A percentile compares a stretch with the other conserved stretches of the same genome.
Conservation (phyloP, 345 rosid genomes). For the Laguncularia racemosa region DNA sequence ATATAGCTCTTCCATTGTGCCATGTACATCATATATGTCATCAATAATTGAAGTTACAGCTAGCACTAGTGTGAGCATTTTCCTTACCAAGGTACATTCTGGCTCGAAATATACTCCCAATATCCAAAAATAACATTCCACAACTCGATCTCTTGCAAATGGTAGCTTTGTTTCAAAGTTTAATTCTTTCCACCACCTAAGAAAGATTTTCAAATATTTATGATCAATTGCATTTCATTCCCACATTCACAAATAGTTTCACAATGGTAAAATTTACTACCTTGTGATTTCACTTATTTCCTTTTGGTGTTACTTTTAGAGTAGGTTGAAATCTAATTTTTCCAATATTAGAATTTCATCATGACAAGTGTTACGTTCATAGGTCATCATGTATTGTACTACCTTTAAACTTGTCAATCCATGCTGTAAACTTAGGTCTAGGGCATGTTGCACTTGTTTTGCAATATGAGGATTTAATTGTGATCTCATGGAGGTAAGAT, state of each 20-base stretch:
- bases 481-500: not conserved
- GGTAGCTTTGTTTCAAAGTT: not conserved
- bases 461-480: not conserved
- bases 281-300: constrained; percentile 1
- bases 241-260: no score
- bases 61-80: not conserved
- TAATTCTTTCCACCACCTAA: constrained; percentile 17
- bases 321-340: constrained; percentile 9
- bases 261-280: not conserved
- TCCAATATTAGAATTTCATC: constrained; percentile 4
- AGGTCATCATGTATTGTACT: constrained; percentile 4
- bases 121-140: constrained; percentile 8
- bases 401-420: constrained; percentile 10
- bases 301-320: constrained; percentile 5
- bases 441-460: constrained; percentile 1
- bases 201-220: not conserved
- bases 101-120: constrained; percentile 9
- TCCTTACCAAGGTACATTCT: constrained; percentile 1
- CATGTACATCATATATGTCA: not conserved
- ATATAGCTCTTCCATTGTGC: not conserved
- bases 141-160: constrained; percentile 12
- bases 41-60: not conserved
- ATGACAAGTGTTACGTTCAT: not conserved
- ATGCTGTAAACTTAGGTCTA: constrained; percentile 7
- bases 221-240: no score